Base-by-base conservation (phyloP, 306 rosid genomes). In the Alnus glutinosa region DNA sequence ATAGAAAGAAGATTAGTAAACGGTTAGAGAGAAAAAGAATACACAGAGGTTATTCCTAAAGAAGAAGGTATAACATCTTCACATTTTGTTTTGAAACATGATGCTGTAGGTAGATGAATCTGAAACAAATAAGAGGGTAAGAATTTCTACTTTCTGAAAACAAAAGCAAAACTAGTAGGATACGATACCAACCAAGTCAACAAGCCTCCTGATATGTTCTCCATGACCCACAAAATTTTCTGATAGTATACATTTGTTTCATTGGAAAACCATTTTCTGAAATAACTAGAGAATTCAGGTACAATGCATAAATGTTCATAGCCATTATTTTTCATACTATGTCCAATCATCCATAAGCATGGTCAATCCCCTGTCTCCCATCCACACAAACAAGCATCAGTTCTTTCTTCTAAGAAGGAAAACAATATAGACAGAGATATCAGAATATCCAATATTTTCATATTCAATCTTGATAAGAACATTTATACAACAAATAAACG, bases 331-430 rank as follows among this genome's bases (percentile, higher is more conserved):
- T 30, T 62, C 46, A 32, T 62, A 30, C 23, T 6, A 62, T 32
- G 69, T 64, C 47, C 70, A 36, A 64, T 34, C 44, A 30, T 62
- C 46, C 46, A 62, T 62, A 62, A 62, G 62, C 44, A 61, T 36
- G 71, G 30, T 36, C 28, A 66, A 66, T 15, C 71, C 50, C 14
- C 23, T 11, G 19, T 28, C 66, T 59, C 37, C 66, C 71, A 3
- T 9, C 48, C 49, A 66, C 48, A 66, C 9, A 62, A 39, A 39
- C 49, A 66, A 8, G 48, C 49, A 66, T 28, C 28, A 9, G 13
- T 12, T 50, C 23, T 37, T 37, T 66, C 7, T 39, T 23, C 71
- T 37, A 36, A 39, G 7, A 18, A n/a, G 2, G 71, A n/a, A 39
- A 37, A 39, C 32, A 37, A 39, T 62, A 11, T 32, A 32, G 6